A percentile compares a stretch with the other conserved stretches of the same genome.
Conservation (phyloP, 2,329 filamentous ascomycete species). For the Microdochium trichocladiopsis region DNA sequence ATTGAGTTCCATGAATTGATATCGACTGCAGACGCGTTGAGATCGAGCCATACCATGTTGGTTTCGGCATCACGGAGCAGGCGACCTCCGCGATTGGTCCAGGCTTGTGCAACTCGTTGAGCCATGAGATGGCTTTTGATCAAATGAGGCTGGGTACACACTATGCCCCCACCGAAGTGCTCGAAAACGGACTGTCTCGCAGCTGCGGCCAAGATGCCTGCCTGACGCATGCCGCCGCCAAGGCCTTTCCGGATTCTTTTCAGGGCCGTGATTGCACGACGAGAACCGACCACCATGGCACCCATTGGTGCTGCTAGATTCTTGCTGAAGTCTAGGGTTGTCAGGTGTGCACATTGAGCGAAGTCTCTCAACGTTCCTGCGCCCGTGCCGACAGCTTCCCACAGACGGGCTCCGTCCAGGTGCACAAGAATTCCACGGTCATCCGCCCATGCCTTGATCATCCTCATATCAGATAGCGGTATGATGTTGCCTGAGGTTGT, state of each 20-base stretch:
- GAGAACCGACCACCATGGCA: conserved; percentile 58
- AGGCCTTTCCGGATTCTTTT: conserved; percentile 58
- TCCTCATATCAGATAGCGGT: conserved; percentile 63
- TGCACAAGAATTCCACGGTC: conserved; percentile 61
- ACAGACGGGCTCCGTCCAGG: conserved; percentile 72
- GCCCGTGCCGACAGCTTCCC: conserved; percentile 71
- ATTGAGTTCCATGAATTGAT: conserved; percentile 43
- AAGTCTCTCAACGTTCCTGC: conserved; percentile 62
- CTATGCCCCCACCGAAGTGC: conserved; percentile 43
- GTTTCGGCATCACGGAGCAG: conserved; percentile 67
- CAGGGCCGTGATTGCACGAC: conserved; percentile 26
- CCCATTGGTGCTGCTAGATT: conserved; percentile 77
- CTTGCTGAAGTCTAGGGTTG: conserved; percentile 76
- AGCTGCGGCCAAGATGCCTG: conserved; percentile 65
- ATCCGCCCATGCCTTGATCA: conserved; percentile 65
- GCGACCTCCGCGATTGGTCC: conserved; percentile 63
- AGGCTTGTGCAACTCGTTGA: conserved; percentile 58
- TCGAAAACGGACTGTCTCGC: conserved; percentile 59
- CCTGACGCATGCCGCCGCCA: conserved; percentile 67
- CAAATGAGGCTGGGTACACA: conserved; percentile 28
- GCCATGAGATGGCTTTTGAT: conserved; percentile 54
- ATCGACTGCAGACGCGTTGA: conserved; percentile 52
- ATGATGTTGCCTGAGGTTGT: conserved; percentile 74
- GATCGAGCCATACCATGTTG: conserved; percentile 88
- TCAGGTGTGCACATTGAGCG: conserved; percentile 57